Percentiles rank a stretch among this genome's conserved stretches.
These are phyloP conservation scores for Anastatica hierochuntica DNA, from an alignment of 345 rosid species.

Conservation along the genomic window DNA sequence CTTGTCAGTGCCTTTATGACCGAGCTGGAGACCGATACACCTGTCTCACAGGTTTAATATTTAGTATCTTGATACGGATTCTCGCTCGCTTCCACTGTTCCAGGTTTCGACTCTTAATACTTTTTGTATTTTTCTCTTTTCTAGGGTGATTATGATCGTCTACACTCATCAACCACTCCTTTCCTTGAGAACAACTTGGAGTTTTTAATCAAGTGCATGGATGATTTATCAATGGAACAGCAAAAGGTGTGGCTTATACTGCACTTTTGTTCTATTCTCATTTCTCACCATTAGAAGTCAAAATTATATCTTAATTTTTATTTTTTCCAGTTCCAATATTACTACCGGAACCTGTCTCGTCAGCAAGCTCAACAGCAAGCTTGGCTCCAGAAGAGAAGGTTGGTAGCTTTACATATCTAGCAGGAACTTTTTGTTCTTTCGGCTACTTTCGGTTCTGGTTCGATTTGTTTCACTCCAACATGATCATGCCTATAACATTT, in stretches of 20 bases:
- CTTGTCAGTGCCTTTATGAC: slow-evolving; percentile 98
- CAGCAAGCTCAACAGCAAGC: slow-evolving; percentile 98
- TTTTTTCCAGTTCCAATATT: slow-evolving; percentile 66
- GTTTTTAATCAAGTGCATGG: slow-evolving; percentile 97
- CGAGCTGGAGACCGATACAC: slow-evolving; percentile 78
- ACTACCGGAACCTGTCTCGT: slow-evolving; percentile 76
- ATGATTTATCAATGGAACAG: slow-evolving; percentile 79
- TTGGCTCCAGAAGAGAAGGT: slow-evolving; percentile 99
- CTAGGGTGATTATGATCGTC: slow-evolving; percentile 88
- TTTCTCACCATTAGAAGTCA: background rate
- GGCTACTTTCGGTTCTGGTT: background rate
- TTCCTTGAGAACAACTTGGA: slow-evolving; percentile 85
- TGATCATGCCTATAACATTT: background rate
- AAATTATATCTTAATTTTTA: background rate
- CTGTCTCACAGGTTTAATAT: slow-evolving; percentile 69
- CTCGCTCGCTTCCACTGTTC: background rate
- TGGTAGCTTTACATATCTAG: background rate
- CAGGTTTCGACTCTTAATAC: background rate
- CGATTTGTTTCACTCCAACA: background rate
- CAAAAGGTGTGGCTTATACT: slow-evolving; percentile 57
- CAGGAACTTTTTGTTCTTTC: background rate
- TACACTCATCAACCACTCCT: slow-evolving; percentile 75
- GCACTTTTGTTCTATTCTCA: background rate
- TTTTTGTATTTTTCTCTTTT: background rate
- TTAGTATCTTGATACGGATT: background rate